Base-by-base conservation (phyloP, 495 filamentous ascomycete genomes). In the Thermothielavioides terrestris region DNA sequence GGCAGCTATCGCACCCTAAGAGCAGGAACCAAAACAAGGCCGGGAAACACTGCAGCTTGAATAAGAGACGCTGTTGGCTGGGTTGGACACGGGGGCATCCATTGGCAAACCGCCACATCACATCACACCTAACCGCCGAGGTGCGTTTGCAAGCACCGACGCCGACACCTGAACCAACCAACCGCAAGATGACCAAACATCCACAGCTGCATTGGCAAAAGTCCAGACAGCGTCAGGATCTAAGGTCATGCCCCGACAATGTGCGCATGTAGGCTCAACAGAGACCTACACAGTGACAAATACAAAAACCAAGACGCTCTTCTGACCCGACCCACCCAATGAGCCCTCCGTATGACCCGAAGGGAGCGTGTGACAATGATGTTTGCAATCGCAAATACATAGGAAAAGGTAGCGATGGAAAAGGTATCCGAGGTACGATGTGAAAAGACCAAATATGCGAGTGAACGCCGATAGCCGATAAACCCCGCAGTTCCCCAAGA, bases 401-500 rank as follows among this genome's bases (percentile, higher is more conserved):
- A 52, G 20, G 41, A 52, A 46, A 52, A 23, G 25, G 31, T 45
- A 45, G 46, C 27, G 42, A 52, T 32, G 42, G 49, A 52, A n/a
- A n/a, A n/a, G n/a, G n/a, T 52, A 52, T 52, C 49, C 39, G 41
- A 45, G 15, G 26, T 32, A 40, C 23, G 34, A 44, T 17, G 27
- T 42, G 46, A 26, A 32, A 14, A 5, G 14, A 25, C n/a, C n/a
- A n/a, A n/a, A n/a, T n/a, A n/a, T n/a, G n/a, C n/a, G n/a, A n/a
- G n/a, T 22, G 23, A 50, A 50, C 48, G 48, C 48, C 48, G 40
- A 40, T 43, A 26, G 11, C 38, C 15, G n/a, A n/a, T n/a, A 27
- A 26, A 2, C n/a, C 46, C 34, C 20, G 12, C 25, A 41, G n/a
- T n/a, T 2, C 26, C 26, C 46, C 41, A 36, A 18, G n/a, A 39